Conservation (phyloP, 306 rosid species). For the Calophaca sinica region DNA sequence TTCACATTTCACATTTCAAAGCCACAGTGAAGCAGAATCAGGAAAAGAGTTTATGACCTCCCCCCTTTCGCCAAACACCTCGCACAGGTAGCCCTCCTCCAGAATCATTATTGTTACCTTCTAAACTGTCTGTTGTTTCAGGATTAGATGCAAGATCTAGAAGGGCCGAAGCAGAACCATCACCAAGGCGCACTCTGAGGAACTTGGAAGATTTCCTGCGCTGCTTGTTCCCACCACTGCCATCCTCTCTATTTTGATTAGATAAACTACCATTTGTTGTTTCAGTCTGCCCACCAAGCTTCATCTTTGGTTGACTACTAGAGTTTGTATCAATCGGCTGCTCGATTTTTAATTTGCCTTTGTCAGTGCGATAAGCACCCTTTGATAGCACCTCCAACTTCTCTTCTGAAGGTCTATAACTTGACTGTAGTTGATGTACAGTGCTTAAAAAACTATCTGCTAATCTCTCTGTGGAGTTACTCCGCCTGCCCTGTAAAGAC, state of each 20-base stretch:
- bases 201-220: conserved; percentile 83
- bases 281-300: conserved; percentile 52
- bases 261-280: conserved; percentile 53
- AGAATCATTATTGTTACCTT: conserved; percentile 47
- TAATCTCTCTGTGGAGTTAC: conserved; percentile 53
- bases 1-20: conserved; percentile 39
- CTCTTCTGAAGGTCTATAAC: conserved; percentile 64
- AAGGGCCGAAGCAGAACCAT: conserved; percentile 68
- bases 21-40: conserved; percentile 17
- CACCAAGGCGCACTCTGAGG: conserved; percentile 80
- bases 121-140: conserved; percentile 41
- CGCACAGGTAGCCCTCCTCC: conserved; percentile 77
- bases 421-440: conserved; percentile 76
- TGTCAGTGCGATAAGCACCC: conserved; percentile 75
- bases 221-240: conserved; percentile 76
- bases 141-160: conserved; percentile 55
- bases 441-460: conserved; percentile 72
- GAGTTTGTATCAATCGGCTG: conserved; percentile 52
- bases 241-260: conserved; percentile 61
- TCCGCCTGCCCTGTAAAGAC: conserved; percentile 51
- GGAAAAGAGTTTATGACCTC: conserved; percentile 66
- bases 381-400: conserved; percentile 68
- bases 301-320: conserved; percentile 48
- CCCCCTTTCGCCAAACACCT: conserved; percentile 89
- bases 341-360: conserved; percentile 63